Percentiles rank a stretch among this genome's conserved stretches.
Conservation (phyloP, 306 rosid species). For the Lathyrus oleraceus region DNA sequence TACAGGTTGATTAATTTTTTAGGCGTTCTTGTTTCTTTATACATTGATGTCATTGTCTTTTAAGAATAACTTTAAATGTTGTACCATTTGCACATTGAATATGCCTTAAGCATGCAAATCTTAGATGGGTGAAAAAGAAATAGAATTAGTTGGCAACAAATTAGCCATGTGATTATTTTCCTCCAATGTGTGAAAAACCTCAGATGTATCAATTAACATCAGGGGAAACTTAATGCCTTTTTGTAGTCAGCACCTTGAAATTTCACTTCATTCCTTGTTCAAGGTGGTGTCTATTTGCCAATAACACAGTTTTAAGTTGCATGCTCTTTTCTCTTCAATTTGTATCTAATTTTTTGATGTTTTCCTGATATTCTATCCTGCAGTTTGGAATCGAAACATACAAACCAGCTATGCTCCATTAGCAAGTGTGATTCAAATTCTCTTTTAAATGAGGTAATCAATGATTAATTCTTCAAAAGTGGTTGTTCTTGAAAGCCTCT, state of each 20-base stretch:
- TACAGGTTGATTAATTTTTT: constrained; percentile 68
- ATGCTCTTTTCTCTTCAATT: constrained; percentile 6
- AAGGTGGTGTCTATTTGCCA: not conserved
- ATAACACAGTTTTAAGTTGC: not conserved
- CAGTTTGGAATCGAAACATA: constrained; percentile 80
- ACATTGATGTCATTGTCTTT: constrained; percentile 21
- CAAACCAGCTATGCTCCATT: constrained; percentile 94
- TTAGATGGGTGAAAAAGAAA: not conserved
- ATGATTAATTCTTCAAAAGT: constrained; percentile 25
- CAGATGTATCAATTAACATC: not conserved
- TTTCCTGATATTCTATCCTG: constrained; percentile 33
- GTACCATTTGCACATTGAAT: not conserved
- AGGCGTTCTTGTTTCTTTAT: constrained; percentile 10
- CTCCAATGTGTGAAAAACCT: constrained; percentile 1
- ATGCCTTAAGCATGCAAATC: not conserved
- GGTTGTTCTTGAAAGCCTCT: constrained; percentile 6
- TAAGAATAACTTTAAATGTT: constrained; percentile 6
- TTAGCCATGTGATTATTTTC: not conserved
- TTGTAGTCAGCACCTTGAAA: not conserved
- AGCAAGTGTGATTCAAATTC: constrained; percentile 90
- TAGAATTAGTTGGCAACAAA: not conserved
- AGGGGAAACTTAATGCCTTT: not conserved
- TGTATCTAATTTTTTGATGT: constrained; percentile 28
- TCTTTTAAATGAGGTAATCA: constrained; percentile 87
- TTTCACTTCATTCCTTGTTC: not conserved